A percentile compares a stretch with the other conserved stretches of the same genome.
phyloP scores from a whole-genome alignment of 2,329 filamentous ascomycete genomes.

The Fusarium sp. region DNA sequence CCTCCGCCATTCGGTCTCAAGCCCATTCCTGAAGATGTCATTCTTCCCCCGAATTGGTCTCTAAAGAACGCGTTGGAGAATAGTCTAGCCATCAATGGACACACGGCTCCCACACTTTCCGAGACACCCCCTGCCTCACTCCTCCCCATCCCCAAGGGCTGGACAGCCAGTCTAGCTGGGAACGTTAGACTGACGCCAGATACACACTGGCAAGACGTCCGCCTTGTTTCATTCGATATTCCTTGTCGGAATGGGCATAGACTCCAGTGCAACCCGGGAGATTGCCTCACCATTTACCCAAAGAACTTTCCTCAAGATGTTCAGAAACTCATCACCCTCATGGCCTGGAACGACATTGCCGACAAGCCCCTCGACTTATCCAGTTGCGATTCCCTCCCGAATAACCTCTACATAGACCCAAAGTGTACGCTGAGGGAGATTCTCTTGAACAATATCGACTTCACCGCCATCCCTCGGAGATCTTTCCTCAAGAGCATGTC shows the following conservation, averaged over 20 bases:
- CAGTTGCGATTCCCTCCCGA: slow-evolving; percentile 51
- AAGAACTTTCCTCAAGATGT: slow-evolving; percentile 90
- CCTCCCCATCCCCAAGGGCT: slow-evolving; percentile 72
- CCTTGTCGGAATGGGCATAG: slow-evolving; percentile 39
- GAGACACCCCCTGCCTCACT: slow-evolving; percentile 50
- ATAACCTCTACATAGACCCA: slow-evolving; percentile 56
- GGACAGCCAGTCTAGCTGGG: slow-evolving; percentile 71
- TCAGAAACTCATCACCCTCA: slow-evolving; percentile 81
- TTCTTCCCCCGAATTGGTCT: slow-evolving; percentile 81
- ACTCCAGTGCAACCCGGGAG: slow-evolving; percentile 75
- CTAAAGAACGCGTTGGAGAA: slow-evolving; percentile 41
- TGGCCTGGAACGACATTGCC: slow-evolving; percentile 83
- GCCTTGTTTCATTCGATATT: slow-evolving; percentile 78
- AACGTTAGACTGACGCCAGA: slow-evolving; percentile 83
- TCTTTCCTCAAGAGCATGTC: slow-evolving; percentile 87
- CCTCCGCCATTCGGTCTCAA: slow-evolving; percentile 77
- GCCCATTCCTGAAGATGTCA: slow-evolving; percentile 81
- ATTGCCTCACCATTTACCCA: slow-evolving; percentile 86
- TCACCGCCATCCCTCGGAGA: slow-evolving; percentile 89
- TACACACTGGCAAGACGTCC: slow-evolving; percentile 94
- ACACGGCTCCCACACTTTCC: slow-evolving; percentile 22
- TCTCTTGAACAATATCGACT: slow-evolving; percentile 87
- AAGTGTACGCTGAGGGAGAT: slow-evolving; percentile 79
- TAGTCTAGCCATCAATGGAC: slow-evolving; percentile 23
- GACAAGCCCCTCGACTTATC: slow-evolving; percentile 76